Percentiles rank a stretch among this genome's conserved stretches.
Conservation (phyloP, 2,329 filamentous ascomycete species). For the Geosmithia morbida region DNA sequence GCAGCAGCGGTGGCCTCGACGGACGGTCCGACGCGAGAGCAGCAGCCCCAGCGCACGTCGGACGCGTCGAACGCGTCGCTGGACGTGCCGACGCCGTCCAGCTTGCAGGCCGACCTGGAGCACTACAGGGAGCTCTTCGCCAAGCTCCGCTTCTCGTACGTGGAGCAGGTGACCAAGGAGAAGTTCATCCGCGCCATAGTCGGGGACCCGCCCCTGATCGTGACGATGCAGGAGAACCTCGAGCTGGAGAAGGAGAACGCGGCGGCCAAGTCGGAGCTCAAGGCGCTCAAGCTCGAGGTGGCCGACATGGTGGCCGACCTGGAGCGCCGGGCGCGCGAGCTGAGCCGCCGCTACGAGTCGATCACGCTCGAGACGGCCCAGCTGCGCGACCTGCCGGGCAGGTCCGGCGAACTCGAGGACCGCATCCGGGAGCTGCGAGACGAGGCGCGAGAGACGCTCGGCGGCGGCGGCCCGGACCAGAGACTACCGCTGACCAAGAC, state of each 20-base stretch:
- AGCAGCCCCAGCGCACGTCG: constrained; percentile 36
- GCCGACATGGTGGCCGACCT: constrained; percentile 58
- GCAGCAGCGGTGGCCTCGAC: constrained; percentile 24
- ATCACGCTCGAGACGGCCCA: constrained; percentile 31
- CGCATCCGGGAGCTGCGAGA: constrained; percentile 29
- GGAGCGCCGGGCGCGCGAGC: constrained; percentile 45
- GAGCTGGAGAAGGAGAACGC: constrained; percentile 57
- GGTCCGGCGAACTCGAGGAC: constrained; percentile 31
- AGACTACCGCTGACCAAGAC: constrained; percentile 42
- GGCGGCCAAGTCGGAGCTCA: constrained; percentile 59
- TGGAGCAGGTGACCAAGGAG: constrained; percentile 97
- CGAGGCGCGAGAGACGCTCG: constrained; percentile 16
- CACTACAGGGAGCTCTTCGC: constrained; percentile 95
- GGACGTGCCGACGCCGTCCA: constrained; percentile 57
- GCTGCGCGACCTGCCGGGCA: constrained; percentile 35
- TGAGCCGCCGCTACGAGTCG: constrained; percentile 38
- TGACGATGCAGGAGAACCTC: constrained; percentile 69
- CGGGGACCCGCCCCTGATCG: constrained; percentile 75
- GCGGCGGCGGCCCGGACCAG: constrained; percentile 10
- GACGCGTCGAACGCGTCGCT: constrained; percentile 54
- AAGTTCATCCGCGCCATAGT: constrained; percentile 92
- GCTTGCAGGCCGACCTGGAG: constrained; percentile 66
- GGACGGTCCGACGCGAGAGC: neutral
- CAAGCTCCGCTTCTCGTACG: constrained; percentile 91
- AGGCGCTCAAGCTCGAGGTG: constrained; percentile 68